Conservation (phyloP, 73 alveolate species). For the Paramecium caudatum region DNA sequence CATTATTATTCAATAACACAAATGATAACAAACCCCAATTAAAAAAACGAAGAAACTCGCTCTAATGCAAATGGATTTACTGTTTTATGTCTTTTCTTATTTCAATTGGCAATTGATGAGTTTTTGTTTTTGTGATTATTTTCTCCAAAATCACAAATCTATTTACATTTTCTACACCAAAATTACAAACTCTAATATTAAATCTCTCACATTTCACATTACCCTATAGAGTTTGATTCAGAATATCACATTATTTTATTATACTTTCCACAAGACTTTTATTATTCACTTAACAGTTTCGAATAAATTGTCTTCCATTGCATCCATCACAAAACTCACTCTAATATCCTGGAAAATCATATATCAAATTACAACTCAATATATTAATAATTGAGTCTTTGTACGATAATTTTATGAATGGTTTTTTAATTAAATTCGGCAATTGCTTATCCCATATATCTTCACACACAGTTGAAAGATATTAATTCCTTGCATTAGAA, state of each 20-base stretch:
- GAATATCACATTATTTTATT: background rate
- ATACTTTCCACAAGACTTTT: background rate
- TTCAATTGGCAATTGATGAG: background rate
- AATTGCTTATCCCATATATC: conserved; percentile 9
- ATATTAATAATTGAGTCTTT: background rate
- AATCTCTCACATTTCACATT: conserved; percentile 2
- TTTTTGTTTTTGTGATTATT: background rate
- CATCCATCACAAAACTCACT: conserved; percentile 22
- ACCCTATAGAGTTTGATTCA: background rate
- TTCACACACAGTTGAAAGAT: conserved; percentile 9
- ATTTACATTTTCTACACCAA: conserved; percentile 14
- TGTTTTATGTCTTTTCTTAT: background rate
- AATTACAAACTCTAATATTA: background rate
- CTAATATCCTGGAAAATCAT: background rate
- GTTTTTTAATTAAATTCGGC: background rate
- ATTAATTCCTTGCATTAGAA: background rate
- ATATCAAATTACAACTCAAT: background rate
- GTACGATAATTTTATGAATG: background rate
- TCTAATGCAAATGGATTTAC: background rate
- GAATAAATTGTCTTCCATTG: conserved; percentile 10
- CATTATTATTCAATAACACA: background rate
- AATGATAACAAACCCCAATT: conserved; percentile 33
- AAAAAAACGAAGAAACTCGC: background rate
- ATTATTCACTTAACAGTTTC: background rate
- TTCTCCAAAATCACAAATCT: background rate